Evolutionary conservation across 2,329 filamentous ascomycete species (phyloP).

Genomic region (Balansia obtecta): DNA sequence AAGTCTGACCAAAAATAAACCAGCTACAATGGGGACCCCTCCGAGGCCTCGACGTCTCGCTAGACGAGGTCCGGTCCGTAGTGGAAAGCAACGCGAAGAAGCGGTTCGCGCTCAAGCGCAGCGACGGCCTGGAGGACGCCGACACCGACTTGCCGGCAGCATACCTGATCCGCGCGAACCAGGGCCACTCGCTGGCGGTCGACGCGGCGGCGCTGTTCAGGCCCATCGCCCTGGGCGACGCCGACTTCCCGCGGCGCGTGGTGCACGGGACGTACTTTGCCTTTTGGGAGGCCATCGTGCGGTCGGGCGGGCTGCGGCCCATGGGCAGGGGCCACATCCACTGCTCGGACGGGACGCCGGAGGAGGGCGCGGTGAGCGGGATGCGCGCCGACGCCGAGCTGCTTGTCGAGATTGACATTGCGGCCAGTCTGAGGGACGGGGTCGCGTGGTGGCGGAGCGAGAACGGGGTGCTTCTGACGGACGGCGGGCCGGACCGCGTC

Average conservation of each 20-base stretch:
- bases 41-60: slow-evolving; percentile 57
- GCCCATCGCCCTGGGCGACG: slow-evolving; percentile 47
- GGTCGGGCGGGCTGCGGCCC: slow-evolving; percentile 61
- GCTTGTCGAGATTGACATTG: slow-evolving; percentile 64
- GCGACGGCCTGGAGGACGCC: slow-evolving; percentile 12
- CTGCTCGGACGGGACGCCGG: slow-evolving; percentile 54
- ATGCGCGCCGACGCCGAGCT: slow-evolving; percentile 71
- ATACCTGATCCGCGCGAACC: slow-evolving; percentile 88
- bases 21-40: slow-evolving; percentile 46
- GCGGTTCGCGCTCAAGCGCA: slow-evolving; percentile 67
- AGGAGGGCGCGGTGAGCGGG: slow-evolving; percentile 54
- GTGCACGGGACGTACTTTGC: slow-evolving; percentile 84
- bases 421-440: slow-evolving; percentile 45
- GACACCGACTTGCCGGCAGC: slow-evolving; percentile 39
- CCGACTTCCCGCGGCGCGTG: slow-evolving; percentile 48
- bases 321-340: slow-evolving; percentile 88
- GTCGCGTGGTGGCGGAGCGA: slow-evolving; percentile 69
- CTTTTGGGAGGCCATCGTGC: slow-evolving; percentile 63
- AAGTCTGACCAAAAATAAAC: no score
- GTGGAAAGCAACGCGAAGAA: slow-evolving; percentile 79
- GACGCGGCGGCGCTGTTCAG: slow-evolving; percentile 60
- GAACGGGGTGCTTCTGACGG: slow-evolving; percentile 62
- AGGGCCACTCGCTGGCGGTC: slow-evolving; percentile 76
- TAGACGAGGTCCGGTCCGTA: slow-evolving; percentile 57
- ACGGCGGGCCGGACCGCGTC: slow-evolving; percentile 44